phyloP scores from a whole-genome alignment of 202 grass and related monocot species.

The Panicum virgatum region DNA sequence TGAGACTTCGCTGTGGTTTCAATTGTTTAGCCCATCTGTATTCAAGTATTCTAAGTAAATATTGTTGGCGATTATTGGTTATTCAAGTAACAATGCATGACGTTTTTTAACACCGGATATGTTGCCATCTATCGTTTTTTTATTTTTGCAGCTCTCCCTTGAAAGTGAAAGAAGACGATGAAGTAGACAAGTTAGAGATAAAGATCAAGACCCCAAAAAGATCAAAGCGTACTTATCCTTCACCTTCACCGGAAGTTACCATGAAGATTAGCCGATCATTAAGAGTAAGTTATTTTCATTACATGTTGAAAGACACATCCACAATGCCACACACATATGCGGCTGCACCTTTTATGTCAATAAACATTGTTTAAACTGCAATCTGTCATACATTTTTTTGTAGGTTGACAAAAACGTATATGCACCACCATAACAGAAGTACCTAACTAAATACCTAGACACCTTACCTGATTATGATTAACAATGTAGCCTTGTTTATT shows the following conservation, averaged over 20 bases:
- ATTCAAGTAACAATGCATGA: background rate
- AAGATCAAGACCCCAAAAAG: slow-evolving; percentile 61
- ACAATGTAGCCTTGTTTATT: background rate
- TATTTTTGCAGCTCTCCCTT: slow-evolving; percentile 70
- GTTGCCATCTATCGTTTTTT: background rate
- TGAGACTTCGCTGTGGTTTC: background rate
- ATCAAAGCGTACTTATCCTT: slow-evolving; percentile 70
- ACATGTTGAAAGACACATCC: slow-evolving; percentile 15
- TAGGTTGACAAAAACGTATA: background rate
- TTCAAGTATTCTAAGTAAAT: background rate
- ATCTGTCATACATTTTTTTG: background rate
- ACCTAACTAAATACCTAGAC: background rate
- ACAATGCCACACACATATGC: too few species aligned
- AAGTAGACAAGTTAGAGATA: slow-evolving; percentile 92
- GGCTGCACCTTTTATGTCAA: background rate
- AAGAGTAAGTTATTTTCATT: slow-evolving; percentile 55
- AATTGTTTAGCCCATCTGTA: background rate
- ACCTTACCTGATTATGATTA: background rate
- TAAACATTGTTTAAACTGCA: background rate
- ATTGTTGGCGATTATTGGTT: background rate
- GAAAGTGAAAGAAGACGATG: slow-evolving; percentile 93
- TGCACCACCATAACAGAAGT: background rate
- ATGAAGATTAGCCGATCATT: slow-evolving; percentile 89
- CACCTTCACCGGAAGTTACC: slow-evolving; percentile 84
- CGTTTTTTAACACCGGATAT: background rate